These are phyloP conservation scores for Penicillium canescens DNA, from an alignment of 495 filamentous ascomycete species.

Conservation along the genomic window DNA sequence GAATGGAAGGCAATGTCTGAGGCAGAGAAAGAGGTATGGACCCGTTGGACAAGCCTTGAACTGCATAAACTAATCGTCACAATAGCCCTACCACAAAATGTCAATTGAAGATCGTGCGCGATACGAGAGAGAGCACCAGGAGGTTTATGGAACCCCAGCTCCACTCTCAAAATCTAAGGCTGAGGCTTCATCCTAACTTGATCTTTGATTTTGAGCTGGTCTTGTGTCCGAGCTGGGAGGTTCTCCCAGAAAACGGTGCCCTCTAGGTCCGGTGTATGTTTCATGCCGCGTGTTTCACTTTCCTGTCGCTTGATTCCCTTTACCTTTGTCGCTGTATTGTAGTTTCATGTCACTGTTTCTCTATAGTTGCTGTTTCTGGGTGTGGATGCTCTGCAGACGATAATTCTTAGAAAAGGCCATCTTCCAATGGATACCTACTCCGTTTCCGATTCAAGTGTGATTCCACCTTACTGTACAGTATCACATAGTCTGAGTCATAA, in stretches of 20 bases:
- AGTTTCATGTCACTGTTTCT: constrained; percentile 5
- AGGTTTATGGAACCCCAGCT: constrained; percentile 30
- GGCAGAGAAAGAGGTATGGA: constrained; percentile 56
- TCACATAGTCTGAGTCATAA: neutral
- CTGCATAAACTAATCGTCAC: constrained; percentile 5
- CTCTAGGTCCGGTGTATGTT: too few relatives aligned
- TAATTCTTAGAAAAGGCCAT: neutral
- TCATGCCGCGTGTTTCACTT: neutral
- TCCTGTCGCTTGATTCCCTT: constrained; percentile 14
- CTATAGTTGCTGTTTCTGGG: neutral
- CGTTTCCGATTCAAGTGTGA: neutral
- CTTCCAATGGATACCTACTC: too few relatives aligned
- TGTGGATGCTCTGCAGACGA: neutral
- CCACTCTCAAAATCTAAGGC: too few relatives aligned
- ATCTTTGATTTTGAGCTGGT: neutral
- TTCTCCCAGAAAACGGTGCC: too few relatives aligned
- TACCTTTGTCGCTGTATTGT: constrained; percentile 21
- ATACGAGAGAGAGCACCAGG: constrained; percentile 34
- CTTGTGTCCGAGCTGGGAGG: too few relatives aligned
- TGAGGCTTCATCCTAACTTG: neutral
- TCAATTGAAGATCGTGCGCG: constrained; percentile 24
- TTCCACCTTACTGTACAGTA: neutral
- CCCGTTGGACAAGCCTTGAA: neutral
- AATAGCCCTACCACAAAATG: constrained; percentile 27
- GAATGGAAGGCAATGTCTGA: constrained; percentile 60